Base-by-base conservation (phyloP, 2,329 filamentous ascomycete species). In the Ceratocystis papillata region DNA sequence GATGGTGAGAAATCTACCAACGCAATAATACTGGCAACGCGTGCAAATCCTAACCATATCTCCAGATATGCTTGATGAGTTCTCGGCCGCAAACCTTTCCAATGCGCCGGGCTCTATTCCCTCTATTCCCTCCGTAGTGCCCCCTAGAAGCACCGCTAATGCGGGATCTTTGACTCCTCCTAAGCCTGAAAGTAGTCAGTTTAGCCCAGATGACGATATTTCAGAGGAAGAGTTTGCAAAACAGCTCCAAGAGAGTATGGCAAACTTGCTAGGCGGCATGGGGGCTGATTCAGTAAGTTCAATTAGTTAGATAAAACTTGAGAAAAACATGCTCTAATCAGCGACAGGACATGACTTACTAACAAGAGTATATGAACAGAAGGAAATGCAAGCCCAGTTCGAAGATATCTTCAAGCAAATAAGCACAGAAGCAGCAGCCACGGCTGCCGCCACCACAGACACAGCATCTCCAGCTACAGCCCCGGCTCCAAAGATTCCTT, bases 11-110 rank as follows among this genome's bases (percentile, higher is more conserved):
- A 41, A 45, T 5, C 10, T 41, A 41, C 33, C 17, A 65, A 30
- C 46, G 59, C 66, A 45, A 3, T 12, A 60, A 22, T 10, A n/a
- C 12, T 33, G 7, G 28, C 45, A 41, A 67, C 22, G 30, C 20
- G 25, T 41, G n/a, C 15, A 45, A 50, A 10, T n/a, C 53, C 67
- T 66, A 62, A 61, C 50, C 17, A 17, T 70, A 69, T 59, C n/a
- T 28, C 17, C 55, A 93, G 93, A 97, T 71, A 88, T 97, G 76
- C 86, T 99, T 30, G 90, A 96, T 73, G 89, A 96, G 70, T 99
- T 99, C 77, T 86, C 87, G 53, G 77, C 87, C 33, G 79, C 66
- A 28, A 33, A 41, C n/a, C n/a, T 67, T 17, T 59, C 59, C 28
- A 64, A 48, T 30, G 62, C 62, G 15, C 62, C 46, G 8, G 25